Base-by-base conservation (phyloP, 768 basidiomycete genomes). In the Lepiota venenata region DNA sequence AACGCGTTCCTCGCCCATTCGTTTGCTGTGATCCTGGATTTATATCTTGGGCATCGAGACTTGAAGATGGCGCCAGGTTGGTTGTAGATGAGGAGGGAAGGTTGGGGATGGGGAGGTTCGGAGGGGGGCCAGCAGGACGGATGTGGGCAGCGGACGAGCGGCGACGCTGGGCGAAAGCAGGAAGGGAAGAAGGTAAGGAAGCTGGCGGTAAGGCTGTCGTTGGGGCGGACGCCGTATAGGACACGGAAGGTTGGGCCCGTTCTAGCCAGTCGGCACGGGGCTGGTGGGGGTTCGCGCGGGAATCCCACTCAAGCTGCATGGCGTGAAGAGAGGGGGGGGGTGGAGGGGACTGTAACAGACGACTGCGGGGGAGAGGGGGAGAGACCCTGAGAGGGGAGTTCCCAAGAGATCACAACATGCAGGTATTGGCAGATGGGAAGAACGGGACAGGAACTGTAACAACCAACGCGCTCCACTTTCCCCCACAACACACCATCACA, bases 101-200 rank as follows among this genome's bases (percentile, higher is more conserved):
- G 61, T 74, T 83, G 47, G 88, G 88, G 55, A 91, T 90, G 46
- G 88, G 88, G 60, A 83, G 79, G 62, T 74, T 82, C 18, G 88
- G 88, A 40, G 88, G 88, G 16, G 88, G 88, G 2, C 72, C 83
- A 37, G 84, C 80, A 5, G 88, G 87, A 42, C 85, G 81, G 21
- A 75, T 72, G 61, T 81, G 77, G 11, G 82, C 78, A 52, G 80
- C 84, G 50, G 84, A 82, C 21, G 87, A 89, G 60, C 88, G 87
- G 49, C 88, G 83, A 52, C 87, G 82, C 57, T 79, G 77, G 48
- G 72, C 67, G 52, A 76, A 60, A 52, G 64, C 64, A 48, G 66
- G 55, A 25, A 66, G 61, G n/a, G 50, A 36, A 42, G 50, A 12
- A 16, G 46, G 32, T 2, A 16, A 29, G 25, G 43, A 40, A n/a